Percentiles rank a stretch among this genome's conserved stretches.
These are phyloP conservation scores for Solanum arcanum DNA, from an alignment of 257 asterid genomes.

Conservation along the genomic window DNA sequence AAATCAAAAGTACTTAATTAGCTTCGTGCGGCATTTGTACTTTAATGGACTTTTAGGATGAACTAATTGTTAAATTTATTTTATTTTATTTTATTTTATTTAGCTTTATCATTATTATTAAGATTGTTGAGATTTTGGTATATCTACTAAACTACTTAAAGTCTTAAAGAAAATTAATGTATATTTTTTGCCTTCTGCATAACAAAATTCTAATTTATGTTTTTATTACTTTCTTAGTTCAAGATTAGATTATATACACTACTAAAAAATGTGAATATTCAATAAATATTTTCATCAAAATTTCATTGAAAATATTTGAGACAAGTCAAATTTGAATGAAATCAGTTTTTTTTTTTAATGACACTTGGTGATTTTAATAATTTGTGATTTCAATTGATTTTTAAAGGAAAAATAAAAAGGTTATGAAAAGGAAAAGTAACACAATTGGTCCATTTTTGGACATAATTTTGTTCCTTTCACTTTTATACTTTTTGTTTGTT, in stretches of 20 bases:
- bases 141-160: background rate
- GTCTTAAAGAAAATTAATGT: background rate
- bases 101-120: background rate
- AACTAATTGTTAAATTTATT: background rate
- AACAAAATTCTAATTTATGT: background rate
- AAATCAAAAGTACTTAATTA: background rate
- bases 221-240: background rate
- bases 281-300: background rate
- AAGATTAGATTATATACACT: background rate
- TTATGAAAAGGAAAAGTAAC: background rate
- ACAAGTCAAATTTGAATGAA: background rate
- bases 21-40: background rate
- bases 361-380: background rate
- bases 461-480: background rate
- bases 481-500: background rate
- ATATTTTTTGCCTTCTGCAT: background rate
- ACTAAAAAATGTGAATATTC: background rate
- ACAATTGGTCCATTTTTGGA: background rate
- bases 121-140: background rate
- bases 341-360: background rate
- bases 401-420: background rate
- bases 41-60: background rate
- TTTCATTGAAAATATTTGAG: background rate
- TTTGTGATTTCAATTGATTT: background rate
- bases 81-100: background rate